Evolutionary conservation across 768 basidiomycete genomes (phyloP), one percentile per base, ranked within the genome.

Genomic region (Lentinus brumalis): DNA sequence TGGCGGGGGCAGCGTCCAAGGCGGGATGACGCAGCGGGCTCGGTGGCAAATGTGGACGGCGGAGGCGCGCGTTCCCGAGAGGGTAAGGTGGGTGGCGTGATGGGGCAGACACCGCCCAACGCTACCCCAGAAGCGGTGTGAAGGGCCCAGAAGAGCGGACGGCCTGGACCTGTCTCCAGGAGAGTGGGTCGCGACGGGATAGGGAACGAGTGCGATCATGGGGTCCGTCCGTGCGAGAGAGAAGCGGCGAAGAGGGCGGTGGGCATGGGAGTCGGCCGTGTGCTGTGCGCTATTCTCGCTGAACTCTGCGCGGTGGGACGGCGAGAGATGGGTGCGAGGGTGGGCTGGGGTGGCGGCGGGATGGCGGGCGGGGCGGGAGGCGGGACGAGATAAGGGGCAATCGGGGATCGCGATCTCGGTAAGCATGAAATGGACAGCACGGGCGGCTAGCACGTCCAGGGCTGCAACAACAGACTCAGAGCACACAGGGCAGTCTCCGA

Each of bases 181-280:
- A 30, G 39, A 55, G 52, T 49, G 56, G 61, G 31, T 58, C 47
- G 47, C 56, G 61, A 62, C 51, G 40, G 54, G 50, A 56, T 39
- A 56, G 62, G 62, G 57, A 63, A 59, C 59, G 57, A 57, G 47
- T 50, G 57, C 59, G 57, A 53, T 63, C 62, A 63, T 63, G 62
- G 62, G 62, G 55, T 56, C 31, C 31, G 39, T 6, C 53, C 62
- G 62, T 63, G 62, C 62, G 62, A 63, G 57, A 59, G 55, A 63
- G 62, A 63, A 63, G 57, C 57, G 35, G 53, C 57, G 53, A 55
- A 62, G 57, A 55, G 52, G 38, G 61, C 47, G 40, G 40, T 39
- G 18, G 4, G 15, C 61, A 53, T 62, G 61, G 56, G 61, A 62
- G 56, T 21, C 18, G 44, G 35, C 40, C 61, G 21, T 5, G 29